Percentiles rank a stretch among this genome's conserved stretches.
phyloP scores from a whole-genome alignment of 2,329 filamentous ascomycete genomes.

The Plectosphaerella plurivora region DNA sequence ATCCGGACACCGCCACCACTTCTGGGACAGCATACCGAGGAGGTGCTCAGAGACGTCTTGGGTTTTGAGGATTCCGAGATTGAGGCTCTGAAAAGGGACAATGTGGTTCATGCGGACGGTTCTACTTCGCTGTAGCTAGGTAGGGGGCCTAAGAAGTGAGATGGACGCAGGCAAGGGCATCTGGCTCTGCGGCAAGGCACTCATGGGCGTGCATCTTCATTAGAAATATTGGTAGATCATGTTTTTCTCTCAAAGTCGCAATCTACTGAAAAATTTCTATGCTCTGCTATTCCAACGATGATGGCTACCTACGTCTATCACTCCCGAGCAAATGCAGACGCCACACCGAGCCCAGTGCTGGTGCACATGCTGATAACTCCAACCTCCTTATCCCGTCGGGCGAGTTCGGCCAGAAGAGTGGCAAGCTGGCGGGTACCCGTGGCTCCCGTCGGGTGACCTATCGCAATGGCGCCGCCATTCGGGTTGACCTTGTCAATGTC shows the following conservation, averaged over 20 bases:
- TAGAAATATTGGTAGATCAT: no score
- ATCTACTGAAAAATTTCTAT: no score
- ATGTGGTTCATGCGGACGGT: not conserved
- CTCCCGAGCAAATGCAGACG: not conserved
- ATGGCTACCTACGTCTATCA: not conserved
- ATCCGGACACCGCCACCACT: constrained; percentile 77
- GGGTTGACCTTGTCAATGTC: constrained; percentile 28
- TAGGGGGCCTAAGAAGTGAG: no score
- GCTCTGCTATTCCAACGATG: no score
- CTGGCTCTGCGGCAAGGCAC: no score
- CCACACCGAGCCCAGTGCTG: not conserved
- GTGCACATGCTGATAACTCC: constrained; percentile 3
- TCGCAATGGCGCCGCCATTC: constrained; percentile 1
- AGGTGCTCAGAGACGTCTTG: constrained; percentile 63
- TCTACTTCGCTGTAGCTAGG: no score
- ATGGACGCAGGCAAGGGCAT: no score
- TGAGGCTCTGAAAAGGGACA: not conserved
- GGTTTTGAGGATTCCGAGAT: constrained; percentile 34
- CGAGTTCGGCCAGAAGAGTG: not conserved
- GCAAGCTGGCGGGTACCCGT: not conserved
- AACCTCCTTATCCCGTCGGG: not conserved
- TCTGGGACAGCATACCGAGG: constrained; percentile 81
- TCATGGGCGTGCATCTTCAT: no score
- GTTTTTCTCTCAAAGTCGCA: no score
- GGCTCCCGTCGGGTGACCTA: not conserved